Percentiles rank a stretch among this genome's conserved stretches.
These are phyloP conservation scores for Oemleria cerasiformis DNA, from an alignment of 306 rosid genomes.

Conservation along the genomic window DNA sequence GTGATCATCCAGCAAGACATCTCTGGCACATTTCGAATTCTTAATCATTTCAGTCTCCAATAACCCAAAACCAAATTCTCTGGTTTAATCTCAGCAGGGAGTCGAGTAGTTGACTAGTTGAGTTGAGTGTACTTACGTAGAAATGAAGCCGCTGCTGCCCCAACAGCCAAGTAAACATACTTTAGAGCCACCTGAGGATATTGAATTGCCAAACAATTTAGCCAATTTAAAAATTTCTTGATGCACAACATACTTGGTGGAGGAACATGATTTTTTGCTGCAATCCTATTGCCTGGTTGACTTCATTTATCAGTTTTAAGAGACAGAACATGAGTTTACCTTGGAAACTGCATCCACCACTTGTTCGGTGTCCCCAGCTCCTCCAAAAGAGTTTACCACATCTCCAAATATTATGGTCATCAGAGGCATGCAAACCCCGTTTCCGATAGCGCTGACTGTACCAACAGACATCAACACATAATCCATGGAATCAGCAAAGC, in stretches of 20 bases:
- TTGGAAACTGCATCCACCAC: slow-evolving; percentile 60
- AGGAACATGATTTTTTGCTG: background rate
- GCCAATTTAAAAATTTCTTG: background rate
- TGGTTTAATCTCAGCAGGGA: slow-evolving; percentile 8
- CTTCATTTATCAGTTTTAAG: background rate
- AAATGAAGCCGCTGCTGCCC: slow-evolving; percentile 53
- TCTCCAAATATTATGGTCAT: slow-evolving; percentile 63
- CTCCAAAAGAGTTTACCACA: slow-evolving; percentile 66
- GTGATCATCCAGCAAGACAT: slow-evolving; percentile 83
- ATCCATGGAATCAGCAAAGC: slow-evolving; percentile 73
- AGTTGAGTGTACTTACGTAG: slow-evolving; percentile 47
- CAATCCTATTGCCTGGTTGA: background rate
- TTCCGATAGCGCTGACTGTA: slow-evolving; percentile 54
- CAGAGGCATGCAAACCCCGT: slow-evolving; percentile 56
- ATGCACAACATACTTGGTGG: background rate
- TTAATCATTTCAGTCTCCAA: background rate
- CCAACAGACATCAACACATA: slow-evolving; percentile 60
- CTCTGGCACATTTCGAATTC: slow-evolving; percentile 47
- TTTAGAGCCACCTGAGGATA: slow-evolving; percentile 51
- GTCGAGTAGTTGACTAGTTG: background rate
- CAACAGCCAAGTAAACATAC: slow-evolving; percentile 67
- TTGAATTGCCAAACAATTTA: background rate
- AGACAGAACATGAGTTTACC: slow-evolving; percentile 15
- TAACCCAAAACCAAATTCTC: slow-evolving; percentile 8
- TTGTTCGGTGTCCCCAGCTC: slow-evolving; percentile 17